Evolutionary conservation across 257 asterid genomes (phyloP).

Genomic region (Lantana camara): DNA sequence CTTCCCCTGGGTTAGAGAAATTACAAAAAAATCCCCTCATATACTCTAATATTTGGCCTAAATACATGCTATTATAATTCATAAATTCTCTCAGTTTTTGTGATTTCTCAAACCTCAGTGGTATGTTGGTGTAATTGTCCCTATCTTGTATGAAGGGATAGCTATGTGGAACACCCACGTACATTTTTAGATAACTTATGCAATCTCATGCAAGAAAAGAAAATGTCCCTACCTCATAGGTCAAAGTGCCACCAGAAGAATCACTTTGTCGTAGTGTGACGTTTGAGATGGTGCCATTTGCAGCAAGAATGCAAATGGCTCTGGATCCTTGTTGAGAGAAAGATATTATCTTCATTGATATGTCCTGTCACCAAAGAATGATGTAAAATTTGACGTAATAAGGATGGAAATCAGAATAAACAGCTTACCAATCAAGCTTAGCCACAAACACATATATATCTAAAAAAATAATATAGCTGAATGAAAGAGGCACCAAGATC

Average conservation of each 20-base stretch:
- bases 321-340: conserved; percentile 84
- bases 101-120: too few species aligned
- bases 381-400: background rate
- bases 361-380: background rate
- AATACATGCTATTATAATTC: too few species aligned
- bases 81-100: too few species aligned
- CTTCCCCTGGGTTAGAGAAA: too few species aligned
- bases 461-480: background rate
- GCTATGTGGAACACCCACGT: background rate
- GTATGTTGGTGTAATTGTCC: too few species aligned
- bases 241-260: conserved; percentile 91
- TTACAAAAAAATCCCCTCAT: too few species aligned
- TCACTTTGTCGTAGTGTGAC: conserved; percentile 83
- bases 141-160: too few species aligned
- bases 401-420: background rate
- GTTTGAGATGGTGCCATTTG: conserved; percentile 84
- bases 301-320: conserved; percentile 87
- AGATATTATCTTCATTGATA: conserved; percentile 66
- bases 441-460: background rate
- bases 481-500: background rate
- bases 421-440: background rate
- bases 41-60: too few species aligned
- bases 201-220: conserved; percentile 2
- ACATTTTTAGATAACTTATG: background rate
- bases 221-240: conserved; percentile 69